phyloP scores from a whole-genome alignment of 192 early-diverging fungal genomes.

The Podila epigama region DNA sequence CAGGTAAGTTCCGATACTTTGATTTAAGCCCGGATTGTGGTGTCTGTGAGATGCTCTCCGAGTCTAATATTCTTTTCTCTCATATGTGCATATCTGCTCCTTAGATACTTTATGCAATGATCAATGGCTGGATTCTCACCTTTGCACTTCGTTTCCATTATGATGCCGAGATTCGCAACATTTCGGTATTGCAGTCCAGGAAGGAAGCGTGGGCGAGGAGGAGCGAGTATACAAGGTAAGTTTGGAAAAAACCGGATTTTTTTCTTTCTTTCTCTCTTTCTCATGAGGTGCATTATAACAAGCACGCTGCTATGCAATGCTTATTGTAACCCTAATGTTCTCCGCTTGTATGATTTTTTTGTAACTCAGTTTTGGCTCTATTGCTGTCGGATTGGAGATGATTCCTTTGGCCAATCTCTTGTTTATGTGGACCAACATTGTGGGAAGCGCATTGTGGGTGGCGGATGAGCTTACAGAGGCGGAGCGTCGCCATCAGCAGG shows the following conservation, averaged over 20 bases:
- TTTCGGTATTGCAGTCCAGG: slow-evolving; percentile 51
- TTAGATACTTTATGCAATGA: slow-evolving; percentile 43
- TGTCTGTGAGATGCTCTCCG: too few species aligned
- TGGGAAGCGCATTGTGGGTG: slow-evolving; percentile 53
- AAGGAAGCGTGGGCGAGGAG: slow-evolving; percentile 51
- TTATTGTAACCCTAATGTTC: too few species aligned
- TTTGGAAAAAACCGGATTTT: neutral
- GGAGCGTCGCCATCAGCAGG: slow-evolving; percentile 7
- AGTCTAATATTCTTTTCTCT: too few species aligned
- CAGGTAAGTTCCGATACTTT: too few species aligned
- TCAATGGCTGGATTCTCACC: slow-evolving; percentile 62
- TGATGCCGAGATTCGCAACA: slow-evolving; percentile 60
- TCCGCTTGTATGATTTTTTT: too few species aligned
- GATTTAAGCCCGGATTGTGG: too few species aligned
- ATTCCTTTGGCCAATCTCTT: slow-evolving; percentile 62
- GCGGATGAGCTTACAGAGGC: slow-evolving; percentile 41
- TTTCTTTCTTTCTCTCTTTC: neutral
- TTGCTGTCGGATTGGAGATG: slow-evolving; percentile 64
- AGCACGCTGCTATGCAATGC: neutral
- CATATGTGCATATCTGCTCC: slow-evolving; percentile 50
- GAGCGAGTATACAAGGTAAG: slow-evolving; percentile 32
- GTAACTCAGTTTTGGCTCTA: slow-evolving; percentile 58
- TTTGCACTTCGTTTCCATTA: slow-evolving; percentile 62
- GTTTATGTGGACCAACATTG: slow-evolving; percentile 71
- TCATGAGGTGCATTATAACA: too few species aligned